phyloP scores from a whole-genome alignment of 2,329 filamentous ascomycete genomes.

The Fusarium proliferatum region DNA sequence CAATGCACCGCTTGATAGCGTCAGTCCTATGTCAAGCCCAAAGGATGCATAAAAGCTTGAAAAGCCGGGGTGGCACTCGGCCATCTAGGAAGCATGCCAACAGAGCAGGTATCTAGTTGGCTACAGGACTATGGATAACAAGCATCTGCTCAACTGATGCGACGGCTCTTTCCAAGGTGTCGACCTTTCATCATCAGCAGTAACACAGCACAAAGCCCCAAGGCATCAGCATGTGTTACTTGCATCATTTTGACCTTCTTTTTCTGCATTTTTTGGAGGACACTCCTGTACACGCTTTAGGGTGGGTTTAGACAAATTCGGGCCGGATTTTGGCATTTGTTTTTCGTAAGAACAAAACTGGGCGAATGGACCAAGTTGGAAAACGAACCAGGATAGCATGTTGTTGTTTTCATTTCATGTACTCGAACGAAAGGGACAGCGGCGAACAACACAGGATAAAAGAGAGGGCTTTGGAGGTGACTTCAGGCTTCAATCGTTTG shows the following conservation, averaged over 20 bases:
- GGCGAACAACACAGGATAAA: constrained; percentile 15
- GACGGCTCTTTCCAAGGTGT: neutral
- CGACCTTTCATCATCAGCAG: neutral
- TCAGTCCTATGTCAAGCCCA: constrained; percentile 65
- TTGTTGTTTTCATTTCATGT: constrained; percentile 23
- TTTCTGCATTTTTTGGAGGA: constrained; percentile 17
- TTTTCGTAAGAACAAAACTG: constrained; percentile 12
- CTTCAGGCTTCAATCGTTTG: constrained; percentile 21
- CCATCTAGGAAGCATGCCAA: constrained; percentile 24
- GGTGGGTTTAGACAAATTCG: constrained; percentile 36
- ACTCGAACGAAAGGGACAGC: constrained; percentile 27
- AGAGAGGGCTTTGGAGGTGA: constrained; percentile 30
- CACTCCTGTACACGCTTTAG: constrained; percentile 40
- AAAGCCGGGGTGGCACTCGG: neutral
- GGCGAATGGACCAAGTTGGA: constrained; percentile 3
- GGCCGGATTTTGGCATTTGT: constrained; percentile 25
- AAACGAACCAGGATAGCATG: neutral
- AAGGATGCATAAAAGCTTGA: constrained; percentile 19
- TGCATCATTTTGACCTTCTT: constrained; percentile 21
- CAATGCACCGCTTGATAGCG: constrained; percentile 82
- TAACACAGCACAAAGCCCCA: neutral
- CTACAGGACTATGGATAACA: constrained; percentile 10
- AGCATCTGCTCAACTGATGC: constrained; percentile 19
- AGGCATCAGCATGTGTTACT: constrained; percentile 3
- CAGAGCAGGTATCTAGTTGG: constrained; percentile 47